Conservation (phyloP, 2,329 filamentous ascomycete genomes). For the Fusarium tjaetaba region DNA sequence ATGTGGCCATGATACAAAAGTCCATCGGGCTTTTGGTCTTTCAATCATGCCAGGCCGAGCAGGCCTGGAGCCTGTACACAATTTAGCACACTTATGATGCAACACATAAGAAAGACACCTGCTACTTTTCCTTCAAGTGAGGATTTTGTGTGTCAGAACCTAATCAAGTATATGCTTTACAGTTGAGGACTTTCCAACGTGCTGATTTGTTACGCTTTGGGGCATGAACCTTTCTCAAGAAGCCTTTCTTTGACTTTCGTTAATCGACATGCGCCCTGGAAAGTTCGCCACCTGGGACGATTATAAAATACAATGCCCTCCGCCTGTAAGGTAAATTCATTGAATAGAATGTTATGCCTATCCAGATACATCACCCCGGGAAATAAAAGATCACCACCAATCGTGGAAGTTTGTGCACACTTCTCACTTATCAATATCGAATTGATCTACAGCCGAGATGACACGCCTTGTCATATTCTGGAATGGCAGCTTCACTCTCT, state of each 20-base stretch:
- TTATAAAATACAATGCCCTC: not conserved
- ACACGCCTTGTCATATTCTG: too few relatives aligned
- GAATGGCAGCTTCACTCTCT: not conserved
- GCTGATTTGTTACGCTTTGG: not conserved
- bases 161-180: not conserved
- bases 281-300: too few relatives aligned
- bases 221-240: not conserved
- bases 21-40: not conserved
- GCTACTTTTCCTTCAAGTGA: accelerated
- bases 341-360: not conserved
- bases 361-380: too few relatives aligned
- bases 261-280: not conserved
- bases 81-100: not conserved
- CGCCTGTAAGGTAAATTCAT: too few relatives aligned
- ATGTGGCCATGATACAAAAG: not conserved
- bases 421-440: not conserved
- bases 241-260: not conserved
- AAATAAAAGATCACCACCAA: not conserved
- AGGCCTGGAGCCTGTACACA: not conserved
- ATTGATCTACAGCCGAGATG: not conserved
- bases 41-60: not conserved
- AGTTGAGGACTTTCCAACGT: not conserved
- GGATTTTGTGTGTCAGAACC: not conserved
- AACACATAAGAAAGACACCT: not conserved
- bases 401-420: not conserved